A percentile compares a stretch with the other conserved stretches of the same genome.
These are phyloP conservation scores for Trichopus zeylanicus DNA, from an alignment of 116 monocot species.

Conservation along the genomic window DNA sequence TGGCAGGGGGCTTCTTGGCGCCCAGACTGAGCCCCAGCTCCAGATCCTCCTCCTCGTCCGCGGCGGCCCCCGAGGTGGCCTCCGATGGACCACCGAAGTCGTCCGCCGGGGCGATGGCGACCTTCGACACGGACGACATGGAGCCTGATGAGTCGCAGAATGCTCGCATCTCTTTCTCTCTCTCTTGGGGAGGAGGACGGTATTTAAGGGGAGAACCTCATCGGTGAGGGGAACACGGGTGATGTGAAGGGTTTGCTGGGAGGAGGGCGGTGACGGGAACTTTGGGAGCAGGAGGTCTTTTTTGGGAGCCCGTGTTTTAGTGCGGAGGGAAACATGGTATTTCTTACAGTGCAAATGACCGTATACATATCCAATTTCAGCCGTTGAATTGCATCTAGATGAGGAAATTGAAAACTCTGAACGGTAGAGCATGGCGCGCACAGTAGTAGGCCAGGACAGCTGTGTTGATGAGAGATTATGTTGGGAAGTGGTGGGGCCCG, in stretches of 20 bases:
- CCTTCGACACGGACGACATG: slow-evolving; percentile 12
- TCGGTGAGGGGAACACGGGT: neutral
- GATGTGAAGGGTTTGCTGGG: neutral
- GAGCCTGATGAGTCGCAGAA: neutral
- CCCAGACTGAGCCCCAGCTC: slow-evolving; percentile 20
- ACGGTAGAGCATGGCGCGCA: no score
- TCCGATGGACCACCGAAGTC: slow-evolving; percentile 1
- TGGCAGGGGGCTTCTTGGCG: neutral
- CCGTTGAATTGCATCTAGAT: no score
- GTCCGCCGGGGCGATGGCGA: slow-evolving; percentile 4
- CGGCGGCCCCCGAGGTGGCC: neutral
- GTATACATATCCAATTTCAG: no score
- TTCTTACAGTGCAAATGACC: no score
- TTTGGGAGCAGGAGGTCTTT: neutral
- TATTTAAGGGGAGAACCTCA: neutral
- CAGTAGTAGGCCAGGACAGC: no score
- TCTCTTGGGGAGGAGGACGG: neutral
- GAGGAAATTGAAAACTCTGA: no score
- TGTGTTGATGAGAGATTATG: no score
- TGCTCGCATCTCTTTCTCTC: neutral
- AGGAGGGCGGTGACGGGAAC: neutral
- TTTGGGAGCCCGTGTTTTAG: neutral
- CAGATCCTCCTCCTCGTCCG: slow-evolving; percentile 12
- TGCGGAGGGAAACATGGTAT: no score
- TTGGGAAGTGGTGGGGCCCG: no score